Base-by-base conservation (phyloP, 2,329 filamentous ascomycete species). In the Tolypocladium amazonense region DNA sequence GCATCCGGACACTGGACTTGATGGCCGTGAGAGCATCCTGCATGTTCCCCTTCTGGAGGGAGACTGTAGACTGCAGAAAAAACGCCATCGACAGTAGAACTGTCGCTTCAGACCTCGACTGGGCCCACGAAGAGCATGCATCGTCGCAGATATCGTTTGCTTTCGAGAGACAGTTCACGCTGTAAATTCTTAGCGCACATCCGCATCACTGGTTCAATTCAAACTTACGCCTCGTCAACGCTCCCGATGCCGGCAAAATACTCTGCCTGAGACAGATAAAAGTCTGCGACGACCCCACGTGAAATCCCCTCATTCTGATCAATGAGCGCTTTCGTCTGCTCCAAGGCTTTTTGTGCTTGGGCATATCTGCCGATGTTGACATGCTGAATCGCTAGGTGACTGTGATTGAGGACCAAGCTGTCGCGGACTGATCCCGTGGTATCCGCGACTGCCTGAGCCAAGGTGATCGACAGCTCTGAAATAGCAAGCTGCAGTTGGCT, bases 251-350 rank as follows among this genome's bases (percentile, higher is more conserved):
- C 82, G 23, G 92, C 76, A 35, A 87, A 78, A 70, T 92, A 91
- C 70, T 96, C 90, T 0, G 89, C 86, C 62, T 87, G 85, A 0
- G 86, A 84, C 8, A 96, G 74, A 64, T 92, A 82, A 70, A 88
- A 88, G 20, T 73, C 72, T 12, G 77, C 78, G 25, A 78, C 64
- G 7, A 76, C 71, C 23, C 79, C 75, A 15, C 70, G 70, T 2
- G 76, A 73, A 3, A 70, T 62, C 0, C 67, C 67, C n/a, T 75
- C 69, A n/a, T 74, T 68, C 57, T 75, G 68, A 50, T 71, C 66
- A 11, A 76, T 63, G 23, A 80, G 78, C 25, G 75, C 72, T 62
- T 86, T 80, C 3, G 85, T 84, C 59, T 81, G 79, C 1, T 80
- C 77, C 20, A 97, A 78, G 0, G 77, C 69, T 61, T 76, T 71